Percentiles rank a stretch among this genome's conserved stretches.
Evolutionary conservation across 345 rosid species (phyloP).

Genomic region (Citrus unshiu): DNA sequence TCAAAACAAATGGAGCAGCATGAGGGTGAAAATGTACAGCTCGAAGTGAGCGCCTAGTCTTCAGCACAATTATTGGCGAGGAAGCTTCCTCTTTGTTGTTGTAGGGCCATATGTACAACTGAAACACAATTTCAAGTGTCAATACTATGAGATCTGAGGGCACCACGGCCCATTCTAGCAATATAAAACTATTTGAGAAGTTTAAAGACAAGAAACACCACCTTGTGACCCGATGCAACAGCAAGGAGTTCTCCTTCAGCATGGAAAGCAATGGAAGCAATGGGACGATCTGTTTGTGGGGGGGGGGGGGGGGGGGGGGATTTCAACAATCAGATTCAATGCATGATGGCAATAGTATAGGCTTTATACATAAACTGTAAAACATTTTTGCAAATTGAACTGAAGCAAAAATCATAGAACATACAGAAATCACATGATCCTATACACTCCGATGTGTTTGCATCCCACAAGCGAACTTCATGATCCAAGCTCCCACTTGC

Average conservation of each 20-base stretch:
- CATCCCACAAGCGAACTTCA: slow-evolving; percentile 82
- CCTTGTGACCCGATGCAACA: slow-evolving; percentile 91
- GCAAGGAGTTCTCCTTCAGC: slow-evolving; percentile 80
- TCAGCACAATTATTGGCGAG: slow-evolving; percentile 60
- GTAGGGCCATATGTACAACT: slow-evolving; percentile 78
- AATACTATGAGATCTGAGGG: slow-evolving; percentile 10
- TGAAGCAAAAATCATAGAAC: slow-evolving; percentile 4
- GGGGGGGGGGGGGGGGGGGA: slow-evolving; percentile 1
- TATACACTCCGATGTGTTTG: slow-evolving; percentile 63
- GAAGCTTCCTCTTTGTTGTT: slow-evolving; percentile 57
- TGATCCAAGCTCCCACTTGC: slow-evolving; percentile 92
- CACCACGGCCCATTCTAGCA: slow-evolving; percentile 8
- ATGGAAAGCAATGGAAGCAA: slow-evolving; percentile 88
- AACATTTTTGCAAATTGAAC: not conserved
- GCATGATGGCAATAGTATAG: not conserved
- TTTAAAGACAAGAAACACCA: slow-evolving; percentile 16
- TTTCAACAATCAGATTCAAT: slow-evolving; percentile 5
- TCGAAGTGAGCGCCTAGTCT: slow-evolving; percentile 74
- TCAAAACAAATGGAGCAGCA: slow-evolving; percentile 75
- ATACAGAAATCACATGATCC: slow-evolving; percentile 75
- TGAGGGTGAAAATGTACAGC: slow-evolving; percentile 89
- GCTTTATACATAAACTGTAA: not conserved
- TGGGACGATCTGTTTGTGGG: slow-evolving; percentile 59
- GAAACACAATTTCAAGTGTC: slow-evolving; percentile 16
- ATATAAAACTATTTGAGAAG: not conserved